Percentiles rank a stretch among this genome's conserved stretches.
phyloP scores from a whole-genome alignment of 2,329 filamentous ascomycete genomes.

The Monosporascus sp. region DNA sequence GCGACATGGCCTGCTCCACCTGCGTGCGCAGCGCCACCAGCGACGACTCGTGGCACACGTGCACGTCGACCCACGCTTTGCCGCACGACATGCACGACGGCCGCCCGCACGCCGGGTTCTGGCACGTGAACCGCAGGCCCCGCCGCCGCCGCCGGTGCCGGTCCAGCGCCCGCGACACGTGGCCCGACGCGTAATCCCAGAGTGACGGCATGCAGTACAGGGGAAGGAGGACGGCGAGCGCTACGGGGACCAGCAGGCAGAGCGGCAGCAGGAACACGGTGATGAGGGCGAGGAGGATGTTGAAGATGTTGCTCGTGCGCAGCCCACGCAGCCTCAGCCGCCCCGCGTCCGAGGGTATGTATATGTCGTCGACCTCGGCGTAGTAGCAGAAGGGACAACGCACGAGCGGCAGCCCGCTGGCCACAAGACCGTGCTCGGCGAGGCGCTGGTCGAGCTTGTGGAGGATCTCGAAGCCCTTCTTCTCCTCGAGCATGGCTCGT shows the following conservation, averaged over 20 bases:
- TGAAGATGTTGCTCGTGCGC: slow-evolving; percentile 45
- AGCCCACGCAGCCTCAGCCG: slow-evolving; percentile 54
- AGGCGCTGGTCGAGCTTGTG: slow-evolving; percentile 74
- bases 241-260: slow-evolving; percentile 50
- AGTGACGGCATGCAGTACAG: slow-evolving; percentile 39
- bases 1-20: slow-evolving; percentile 88
- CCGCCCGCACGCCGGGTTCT: slow-evolving; percentile 60
- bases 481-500: slow-evolving; percentile 66
- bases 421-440: slow-evolving; percentile 69
- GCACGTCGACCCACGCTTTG: slow-evolving; percentile 81
- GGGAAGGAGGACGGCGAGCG: slow-evolving; percentile 41
- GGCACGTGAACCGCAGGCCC: slow-evolving; percentile 74
- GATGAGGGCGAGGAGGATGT: slow-evolving; percentile 29
- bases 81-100: slow-evolving; percentile 76
- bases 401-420: slow-evolving; percentile 69
- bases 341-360: slow-evolving; percentile 52
- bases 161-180: slow-evolving; percentile 56
- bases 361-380: slow-evolving; percentile 78
- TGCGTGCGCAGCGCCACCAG: slow-evolving; percentile 79
- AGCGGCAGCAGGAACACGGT: slow-evolving; percentile 39
- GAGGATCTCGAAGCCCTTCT: slow-evolving; percentile 66
- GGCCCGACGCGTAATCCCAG: slow-evolving; percentile 34
- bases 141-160: slow-evolving; percentile 67
- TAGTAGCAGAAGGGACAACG: slow-evolving; percentile 90
- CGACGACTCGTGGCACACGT: slow-evolving; percentile 83